Evolutionary conservation across 2,329 filamentous ascomycete genomes (phyloP).

Genomic region (Aspergillus thermomutatus): DNA sequence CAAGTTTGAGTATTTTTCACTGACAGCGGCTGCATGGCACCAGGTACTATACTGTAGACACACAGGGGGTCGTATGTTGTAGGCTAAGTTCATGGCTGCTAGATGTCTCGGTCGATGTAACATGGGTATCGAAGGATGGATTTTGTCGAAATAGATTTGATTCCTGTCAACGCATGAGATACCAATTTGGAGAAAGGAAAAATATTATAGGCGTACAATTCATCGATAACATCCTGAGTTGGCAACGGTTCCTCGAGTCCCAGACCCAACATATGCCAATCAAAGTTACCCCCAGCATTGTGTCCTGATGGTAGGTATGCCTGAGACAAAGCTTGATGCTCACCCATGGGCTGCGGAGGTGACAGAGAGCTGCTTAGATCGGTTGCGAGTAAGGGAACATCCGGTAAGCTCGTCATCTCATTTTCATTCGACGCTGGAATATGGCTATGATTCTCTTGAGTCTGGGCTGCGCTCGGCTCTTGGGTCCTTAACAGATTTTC

Average conservation of each 20-base stretch:
- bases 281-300: conserved; percentile 49
- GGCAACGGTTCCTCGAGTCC: conserved; percentile 81
- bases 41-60: conserved; percentile 93
- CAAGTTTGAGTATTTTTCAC: conserved; percentile 74
- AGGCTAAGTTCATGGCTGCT: conserved; percentile 84
- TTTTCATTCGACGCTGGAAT: conserved; percentile 30
- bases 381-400: conserved; percentile 20
- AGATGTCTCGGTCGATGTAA: conserved; percentile 86
- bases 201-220: conserved; percentile 56
- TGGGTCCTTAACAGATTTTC: conserved; percentile 85
- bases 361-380: conserved; percentile 19
- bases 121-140: conserved; percentile 81
- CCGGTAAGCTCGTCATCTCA: conserved; percentile 19
- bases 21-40: conserved; percentile 83
- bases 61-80: conserved; percentile 78
- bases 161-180: conserved; percentile 52
- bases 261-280: conserved; percentile 82
- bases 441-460: conserved; percentile 21
- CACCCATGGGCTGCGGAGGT: conserved; percentile 23
- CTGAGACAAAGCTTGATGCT: conserved; percentile 17
- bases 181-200: not conserved
- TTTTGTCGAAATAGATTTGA: conserved; percentile 84
- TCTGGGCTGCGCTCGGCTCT: conserved; percentile 46
- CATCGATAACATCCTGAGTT: conserved; percentile 74
- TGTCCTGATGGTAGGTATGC: conserved; percentile 21